Conservation (phyloP, 2,329 filamentous ascomycete species). For the Blastomyces percursus region DNA sequence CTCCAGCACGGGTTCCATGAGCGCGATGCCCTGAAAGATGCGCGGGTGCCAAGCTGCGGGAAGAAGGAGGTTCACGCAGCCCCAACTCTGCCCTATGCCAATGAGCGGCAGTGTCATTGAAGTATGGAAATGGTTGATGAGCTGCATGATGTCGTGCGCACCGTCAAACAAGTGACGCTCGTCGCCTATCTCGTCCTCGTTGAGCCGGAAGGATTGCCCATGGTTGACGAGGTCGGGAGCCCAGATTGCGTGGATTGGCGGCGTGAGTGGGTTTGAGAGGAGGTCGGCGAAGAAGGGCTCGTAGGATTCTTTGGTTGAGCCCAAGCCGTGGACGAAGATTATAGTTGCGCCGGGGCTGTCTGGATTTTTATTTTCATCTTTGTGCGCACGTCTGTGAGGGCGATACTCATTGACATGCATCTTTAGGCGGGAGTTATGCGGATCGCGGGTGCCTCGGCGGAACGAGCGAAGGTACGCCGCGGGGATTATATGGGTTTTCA, state of each 20-base stretch:
- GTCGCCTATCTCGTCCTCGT: background rate
- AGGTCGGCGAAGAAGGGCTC: constrained; percentile 1
- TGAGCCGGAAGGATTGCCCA: background rate
- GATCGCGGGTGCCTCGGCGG: background rate
- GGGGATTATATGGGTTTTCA: background rate
- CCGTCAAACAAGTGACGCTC: background rate
- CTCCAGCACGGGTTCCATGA: constrained; percentile 1
- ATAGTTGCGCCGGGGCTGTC: background rate
- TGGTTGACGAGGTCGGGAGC: background rate
- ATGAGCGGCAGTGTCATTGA: background rate
- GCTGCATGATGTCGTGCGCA: background rate
- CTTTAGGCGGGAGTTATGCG: background rate
- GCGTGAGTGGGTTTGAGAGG: background rate
- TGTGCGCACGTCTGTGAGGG: background rate
- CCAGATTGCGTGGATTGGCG: background rate
- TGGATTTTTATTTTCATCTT: background rate
- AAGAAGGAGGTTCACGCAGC: background rate
- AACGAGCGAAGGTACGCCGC: background rate
- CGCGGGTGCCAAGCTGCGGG: constrained; percentile 2
- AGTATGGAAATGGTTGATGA: constrained; percentile 1
- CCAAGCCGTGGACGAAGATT: background rate
- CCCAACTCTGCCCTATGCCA: constrained; percentile 4
- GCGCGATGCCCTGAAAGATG: background rate
- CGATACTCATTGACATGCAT: background rate
- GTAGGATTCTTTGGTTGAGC: background rate